Evolutionary conservation across 2,329 filamentous ascomycete species (phyloP), one percentile per base, ranked within the genome.

Genomic region (Alternaria triticimaculans): DNA sequence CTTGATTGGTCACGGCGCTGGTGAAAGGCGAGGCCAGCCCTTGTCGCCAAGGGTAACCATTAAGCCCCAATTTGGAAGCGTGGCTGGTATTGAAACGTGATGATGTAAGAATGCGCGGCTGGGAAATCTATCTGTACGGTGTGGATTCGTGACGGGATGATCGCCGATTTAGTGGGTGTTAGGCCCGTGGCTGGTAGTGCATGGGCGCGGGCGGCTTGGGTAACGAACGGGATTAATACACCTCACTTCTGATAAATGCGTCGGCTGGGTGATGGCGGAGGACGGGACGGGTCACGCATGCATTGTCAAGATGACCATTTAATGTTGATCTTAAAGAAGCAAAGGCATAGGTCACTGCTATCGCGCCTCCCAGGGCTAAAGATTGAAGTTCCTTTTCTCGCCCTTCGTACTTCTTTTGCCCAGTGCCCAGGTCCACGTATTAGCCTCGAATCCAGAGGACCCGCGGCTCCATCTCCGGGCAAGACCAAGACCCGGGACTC

Each of bases 221-320:
- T 41, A 11, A 41, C 37, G 37, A 18, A 41, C 37, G 37, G 37
- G 37, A 41, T 41, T 18, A 41, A 41, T 41, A 41, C 37, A 41
- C 37, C 37, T 41, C 37, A 41, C 37, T 41, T 41, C 37, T 41
- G 37, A 41, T 41, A 41, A 41, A 41, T 41, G 12, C 30, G 57
- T 60, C 57, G 57, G 49, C 57, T 46, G 18, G 57, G 57, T 60
- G 57, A 60, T 45, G 56, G 37, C 20, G 37, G 15, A 33, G 30
- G 41, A 28, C 26, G 26, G 49, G 49, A 37, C 9, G 28, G 30
- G 49, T 25, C 20, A 53, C 15, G 49, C 44, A 15, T 23, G 20
- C 28, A 11, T 37, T 15, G 49, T 51, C 49, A 37, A 51, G 6
- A 11, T 10, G 21, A n/a, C 20, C 37, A 33, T 14, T 53, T 37